Percentiles rank a stretch among this genome's conserved stretches.
phyloP scores from a whole-genome alignment of 2,329 filamentous ascomycete genomes.

The Ascochyta koolunga region DNA sequence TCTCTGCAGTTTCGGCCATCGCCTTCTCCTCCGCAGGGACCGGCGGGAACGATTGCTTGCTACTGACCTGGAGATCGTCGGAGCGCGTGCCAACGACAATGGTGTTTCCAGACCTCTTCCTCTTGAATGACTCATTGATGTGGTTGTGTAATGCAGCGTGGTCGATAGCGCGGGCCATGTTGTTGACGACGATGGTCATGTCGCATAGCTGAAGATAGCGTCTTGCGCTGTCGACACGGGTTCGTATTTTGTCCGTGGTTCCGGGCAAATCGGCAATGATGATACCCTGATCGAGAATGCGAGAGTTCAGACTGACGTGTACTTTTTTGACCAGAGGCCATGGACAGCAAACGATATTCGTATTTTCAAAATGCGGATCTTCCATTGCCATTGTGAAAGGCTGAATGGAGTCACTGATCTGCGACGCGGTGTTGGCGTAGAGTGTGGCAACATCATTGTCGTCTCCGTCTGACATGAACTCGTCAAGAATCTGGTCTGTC shows the following conservation, averaged over 20 bases:
- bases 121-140: conserved; percentile 21
- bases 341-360: conserved; percentile 19
- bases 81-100: conserved; percentile 28
- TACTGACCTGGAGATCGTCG: conserved; percentile 19
- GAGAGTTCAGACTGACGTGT: conserved; percentile 12
- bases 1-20: conserved; percentile 1
- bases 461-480: conserved; percentile 6
- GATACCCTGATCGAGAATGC: conserved; percentile 14
- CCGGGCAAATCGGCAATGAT: conserved; percentile 29
- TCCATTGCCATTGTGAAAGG: conserved; percentile 18
- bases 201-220: conserved; percentile 25
- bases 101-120: conserved; percentile 21
- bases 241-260: conserved; percentile 18
- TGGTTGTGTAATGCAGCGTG: conserved; percentile 16
- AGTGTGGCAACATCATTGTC: background rate
- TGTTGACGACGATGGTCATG: conserved; percentile 26
- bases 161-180: conserved; percentile 21
- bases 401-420: conserved; percentile 18
- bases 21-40: conserved; percentile 5
- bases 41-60: background rate
- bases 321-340: conserved; percentile 33
- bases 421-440: background rate
- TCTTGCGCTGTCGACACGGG: conserved; percentile 15
- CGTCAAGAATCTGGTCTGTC: conserved; percentile 14
- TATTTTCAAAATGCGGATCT: conserved; percentile 17